phyloP scores from a whole-genome alignment of 805 yeast species.

The Yarrowia alimentaria region DNA sequence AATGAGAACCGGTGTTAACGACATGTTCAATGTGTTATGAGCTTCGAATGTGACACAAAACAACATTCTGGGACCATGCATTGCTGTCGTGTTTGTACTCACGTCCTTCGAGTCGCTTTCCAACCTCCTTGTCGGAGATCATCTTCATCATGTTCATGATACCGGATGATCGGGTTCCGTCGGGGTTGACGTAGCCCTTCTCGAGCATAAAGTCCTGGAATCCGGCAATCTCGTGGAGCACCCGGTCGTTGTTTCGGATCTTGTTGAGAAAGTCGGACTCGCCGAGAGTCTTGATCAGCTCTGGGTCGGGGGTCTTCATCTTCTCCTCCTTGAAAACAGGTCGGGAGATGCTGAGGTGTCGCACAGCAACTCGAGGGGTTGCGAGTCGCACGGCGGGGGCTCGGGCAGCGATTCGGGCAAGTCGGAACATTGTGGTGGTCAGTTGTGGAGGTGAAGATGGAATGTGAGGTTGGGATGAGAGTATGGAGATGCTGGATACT shows the following conservation, averaged over 20 bases:
- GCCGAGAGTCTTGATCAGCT: slow-evolving; percentile 6
- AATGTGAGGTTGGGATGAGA: background rate
- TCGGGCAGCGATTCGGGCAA: slow-evolving; percentile 3
- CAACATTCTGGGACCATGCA: too few relatives aligned
- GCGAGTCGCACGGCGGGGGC: slow-evolving; percentile 2
- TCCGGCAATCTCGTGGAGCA: slow-evolving; percentile 20
- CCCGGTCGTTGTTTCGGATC: slow-evolving; percentile 11
- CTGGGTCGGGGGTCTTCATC: slow-evolving; percentile 21
- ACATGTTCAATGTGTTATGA: too few relatives aligned
- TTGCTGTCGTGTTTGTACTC: too few relatives aligned
- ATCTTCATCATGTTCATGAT: slow-evolving; percentile 35
- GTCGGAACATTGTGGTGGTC: slow-evolving; percentile 2
- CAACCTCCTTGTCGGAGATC: slow-evolving; percentile 36
- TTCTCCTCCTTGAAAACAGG: background rate
- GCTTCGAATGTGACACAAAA: too few relatives aligned
- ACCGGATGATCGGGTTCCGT: slow-evolving; percentile 5
- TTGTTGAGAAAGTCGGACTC: slow-evolving; percentile 14
- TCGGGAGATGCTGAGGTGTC: background rate
- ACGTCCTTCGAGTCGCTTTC: slow-evolving; percentile 32
- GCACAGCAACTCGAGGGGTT: background rate
- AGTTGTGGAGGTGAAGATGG: background rate
- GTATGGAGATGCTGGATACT: background rate
- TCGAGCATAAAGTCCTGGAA: slow-evolving; percentile 27
- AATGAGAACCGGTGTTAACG: too few relatives aligned
- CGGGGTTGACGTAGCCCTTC: slow-evolving; percentile 25